Conservation (phyloP, 2,329 filamentous ascomycete genomes). For the Penicillium sp. region DNA sequence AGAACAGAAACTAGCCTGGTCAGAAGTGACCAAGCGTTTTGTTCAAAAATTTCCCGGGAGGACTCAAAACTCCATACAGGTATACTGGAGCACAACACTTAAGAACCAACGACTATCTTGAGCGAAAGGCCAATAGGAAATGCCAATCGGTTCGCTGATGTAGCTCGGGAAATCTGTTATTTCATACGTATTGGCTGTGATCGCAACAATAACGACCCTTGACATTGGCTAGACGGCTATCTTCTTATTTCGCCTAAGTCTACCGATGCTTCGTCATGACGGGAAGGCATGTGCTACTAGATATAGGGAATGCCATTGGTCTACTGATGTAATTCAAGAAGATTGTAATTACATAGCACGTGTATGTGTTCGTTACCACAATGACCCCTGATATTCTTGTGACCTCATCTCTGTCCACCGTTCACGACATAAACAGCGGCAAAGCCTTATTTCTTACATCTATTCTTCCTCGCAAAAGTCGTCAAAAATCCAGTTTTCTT, state of each 20-base stretch:
- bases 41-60: constrained; percentile 8
- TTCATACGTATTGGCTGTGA: not conserved
- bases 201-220: not conserved
- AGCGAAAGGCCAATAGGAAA: constrained; percentile 23
- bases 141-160: not conserved
- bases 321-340: not conserved
- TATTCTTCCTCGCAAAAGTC: constrained; percentile 15
- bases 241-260: no score
- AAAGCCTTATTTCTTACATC: constrained; percentile 1
- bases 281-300: no score
- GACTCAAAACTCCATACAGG: constrained; percentile 14
- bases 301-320: constrained; percentile 20
- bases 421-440: not conserved
- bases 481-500: constrained; percentile 18
- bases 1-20: constrained; percentile 16
- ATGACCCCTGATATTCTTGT: no score
- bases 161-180: not conserved
- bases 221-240: no score
- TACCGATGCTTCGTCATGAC: no score
- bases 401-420: no score
- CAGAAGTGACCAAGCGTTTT: constrained; percentile 16
- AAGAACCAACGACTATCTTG: no score
- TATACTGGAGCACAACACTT: no score
- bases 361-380: no score
- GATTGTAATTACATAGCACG: no score